Base-by-base conservation (phyloP, 768 basidiomycete species). In the Basidioascus undulatus region DNA sequence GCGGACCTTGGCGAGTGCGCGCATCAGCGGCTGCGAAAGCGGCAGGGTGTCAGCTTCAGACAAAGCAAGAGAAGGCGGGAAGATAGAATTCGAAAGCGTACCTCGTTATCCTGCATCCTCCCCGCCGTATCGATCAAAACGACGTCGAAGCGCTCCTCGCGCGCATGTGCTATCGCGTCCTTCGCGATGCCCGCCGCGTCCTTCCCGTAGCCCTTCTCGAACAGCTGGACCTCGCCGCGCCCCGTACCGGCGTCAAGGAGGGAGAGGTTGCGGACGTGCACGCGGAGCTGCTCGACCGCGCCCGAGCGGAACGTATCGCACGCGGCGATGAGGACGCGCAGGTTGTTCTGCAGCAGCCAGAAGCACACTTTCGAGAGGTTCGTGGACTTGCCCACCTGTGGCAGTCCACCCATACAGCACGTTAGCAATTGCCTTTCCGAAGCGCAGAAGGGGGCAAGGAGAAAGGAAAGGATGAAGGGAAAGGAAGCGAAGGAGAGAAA, bases 61-160 rank as follows among this genome's bases (percentile, higher is more conserved):
- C 25, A 6, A 16, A 19, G 26, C 20, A 4, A 19, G 11, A 7
- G 13, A 34, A 36, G 35, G 20, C 21, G 19, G 11, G 21, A 19
- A 23, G n/a, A n/a, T n/a, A n/a, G n/a, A n/a, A n/a, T n/a, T n/a
- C n/a, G n/a, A 15, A 19, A 27, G 36, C 66, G 25, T 51, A 80
- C 80, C 70, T 96, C 92, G 56, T 96, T 98, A 58, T 96, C 92
- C 58, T 98, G 92, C 92, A 96, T 96, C 40, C 89, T 70, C 2
- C 92, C 92, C 16, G 92, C 92, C 1, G 92, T 96, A 56, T 98
- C 92, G 51, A 98, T 83, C 34, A 98, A 65, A 6, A 98, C 89
- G 19, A 96, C 86, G 51, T 98, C 92, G 56, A 92, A 94, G 46
- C 74, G 71, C 46, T 78, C 76, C 50, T 87, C 82, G 69, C 38